Base-by-base conservation (phyloP, 2,329 filamentous ascomycete species). In the Cercospora beticola region DNA sequence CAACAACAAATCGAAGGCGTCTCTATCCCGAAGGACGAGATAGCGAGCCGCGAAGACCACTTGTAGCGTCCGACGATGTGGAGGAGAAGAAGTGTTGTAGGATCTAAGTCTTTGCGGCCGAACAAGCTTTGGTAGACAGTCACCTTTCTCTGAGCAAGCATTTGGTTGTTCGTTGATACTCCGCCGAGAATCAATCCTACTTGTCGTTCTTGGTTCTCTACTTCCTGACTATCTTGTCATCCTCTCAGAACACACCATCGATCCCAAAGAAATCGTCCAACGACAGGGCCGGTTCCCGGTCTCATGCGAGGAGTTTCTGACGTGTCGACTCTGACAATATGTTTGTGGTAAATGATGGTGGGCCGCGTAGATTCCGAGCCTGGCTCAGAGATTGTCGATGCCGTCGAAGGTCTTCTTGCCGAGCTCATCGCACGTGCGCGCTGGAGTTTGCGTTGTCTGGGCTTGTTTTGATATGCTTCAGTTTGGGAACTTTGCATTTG, bases 321-420 rank as follows among this genome's bases (percentile, higher is more conserved):
- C 18, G 60, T 62, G 26, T 62, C 40, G 8, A 30, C 28, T n/a
- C 60, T 49, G 10, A 62, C 33, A 7, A 62, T 16, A 49, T 52
- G 36, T 26, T 62, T 62, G 14, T 62, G 60, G 9, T 62, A 62
- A n/a, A 62, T 21, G 33, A 62, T 52, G 2, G 60, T 49, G 5
- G 60, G 60, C n/a, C 28, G 40, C 3, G 36, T 62, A 8, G 60
- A 62, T 30, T 28, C 60, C 21, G 60, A 12, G 16, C 33, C 40
- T 30, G 60, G 60, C 26, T 62, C 23, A 12, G 60, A 49, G n/a
- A 49, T 52, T 30, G 60, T 62, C 23, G 60, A 62, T 7, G 60
- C 26, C 7, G 60, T 46, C 3, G 60, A 62, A 14, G 14, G 18
- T 21, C 36, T 26, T 30, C 60, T 52, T 52, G 36, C 28, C 3